Conservation (phyloP, 768 basidiomycete genomes). For the Tubosaeta brunneosetosa region DNA sequence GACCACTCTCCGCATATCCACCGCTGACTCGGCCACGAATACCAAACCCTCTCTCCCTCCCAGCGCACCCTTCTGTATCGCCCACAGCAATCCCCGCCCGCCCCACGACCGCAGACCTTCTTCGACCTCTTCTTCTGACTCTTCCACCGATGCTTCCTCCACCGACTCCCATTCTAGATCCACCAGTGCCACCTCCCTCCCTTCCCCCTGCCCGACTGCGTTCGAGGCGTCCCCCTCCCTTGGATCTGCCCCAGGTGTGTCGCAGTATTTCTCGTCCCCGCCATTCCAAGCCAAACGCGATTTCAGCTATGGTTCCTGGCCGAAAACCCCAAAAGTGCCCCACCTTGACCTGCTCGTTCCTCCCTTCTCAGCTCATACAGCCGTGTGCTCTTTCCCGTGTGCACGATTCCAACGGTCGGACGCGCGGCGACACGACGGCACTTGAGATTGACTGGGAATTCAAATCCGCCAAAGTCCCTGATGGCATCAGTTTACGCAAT, state of each 20-base stretch:
- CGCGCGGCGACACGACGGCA: slow-evolving; percentile 9
- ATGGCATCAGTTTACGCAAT: slow-evolving; percentile 80
- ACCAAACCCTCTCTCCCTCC: slow-evolving; percentile 10
- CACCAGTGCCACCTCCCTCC: slow-evolving; percentile 27
- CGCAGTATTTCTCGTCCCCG: neutral
- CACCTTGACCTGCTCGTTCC: slow-evolving; percentile 48
- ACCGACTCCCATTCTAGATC: slow-evolving; percentile 20
- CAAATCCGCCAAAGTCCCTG: slow-evolving; percentile 65
- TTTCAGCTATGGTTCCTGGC: slow-evolving; percentile 7
- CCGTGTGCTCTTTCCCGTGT: slow-evolving; percentile 19
- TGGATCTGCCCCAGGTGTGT: slow-evolving; percentile 3
- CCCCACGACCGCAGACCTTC: slow-evolving; percentile 31
- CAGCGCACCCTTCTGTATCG: slow-evolving; percentile 12
- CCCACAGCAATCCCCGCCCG: neutral
- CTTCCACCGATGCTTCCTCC: slow-evolving; percentile 22
- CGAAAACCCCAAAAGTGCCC: slow-evolving; percentile 23
- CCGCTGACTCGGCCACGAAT: slow-evolving; percentile 12
- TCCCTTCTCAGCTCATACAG: slow-evolving; percentile 42
- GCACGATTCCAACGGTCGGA: slow-evolving; percentile 19
- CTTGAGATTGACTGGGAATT: slow-evolving; percentile 53
- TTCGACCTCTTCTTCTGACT: slow-evolving; percentile 23
- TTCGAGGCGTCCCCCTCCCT: slow-evolving; percentile 1
- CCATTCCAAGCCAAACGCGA: neutral
- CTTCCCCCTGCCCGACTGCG: slow-evolving; percentile 16
- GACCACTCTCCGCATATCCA: slow-evolving; percentile 30